A percentile compares a stretch with the other conserved stretches of the same genome.
Conservation (phyloP, 1,284 basidiomycete species). For the Cystobasidium sp. region DNA sequence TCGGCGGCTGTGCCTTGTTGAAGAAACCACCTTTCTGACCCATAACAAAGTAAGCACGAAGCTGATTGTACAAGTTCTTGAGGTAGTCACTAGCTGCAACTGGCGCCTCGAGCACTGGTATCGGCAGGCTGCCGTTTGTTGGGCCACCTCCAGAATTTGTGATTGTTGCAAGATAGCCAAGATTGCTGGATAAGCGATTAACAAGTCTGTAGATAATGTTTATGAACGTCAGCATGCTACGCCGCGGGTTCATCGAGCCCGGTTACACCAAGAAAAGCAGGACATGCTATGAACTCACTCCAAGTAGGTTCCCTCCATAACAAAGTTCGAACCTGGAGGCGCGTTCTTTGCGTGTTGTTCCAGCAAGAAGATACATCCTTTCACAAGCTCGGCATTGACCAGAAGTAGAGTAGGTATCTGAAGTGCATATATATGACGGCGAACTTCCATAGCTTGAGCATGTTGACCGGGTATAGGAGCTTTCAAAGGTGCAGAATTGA, state of each 20-base stretch:
- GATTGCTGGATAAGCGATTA: constrained; percentile 35
- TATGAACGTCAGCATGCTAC: background rate
- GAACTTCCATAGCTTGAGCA: constrained; percentile 30
- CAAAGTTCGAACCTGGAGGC: background rate
- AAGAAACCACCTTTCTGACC: constrained; percentile 29
- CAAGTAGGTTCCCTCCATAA: constrained; percentile 33
- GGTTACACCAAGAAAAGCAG: background rate
- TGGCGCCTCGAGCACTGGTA: constrained; percentile 28
- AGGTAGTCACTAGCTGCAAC: constrained; percentile 18
- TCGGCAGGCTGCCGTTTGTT: constrained; percentile 20
- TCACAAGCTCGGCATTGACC: constrained; percentile 40
- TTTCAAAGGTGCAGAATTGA: constrained; percentile 28
- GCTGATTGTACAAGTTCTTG: constrained; percentile 14
- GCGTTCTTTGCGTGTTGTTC: constrained; percentile 12
- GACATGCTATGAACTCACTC: constrained; percentile 22
- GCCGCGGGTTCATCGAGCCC: background rate
- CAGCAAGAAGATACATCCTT: constrained; percentile 31
- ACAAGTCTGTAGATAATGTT: constrained; percentile 24
- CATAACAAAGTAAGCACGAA: constrained; percentile 35
- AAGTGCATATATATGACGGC: constrained; percentile 28
- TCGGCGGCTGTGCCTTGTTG: background rate
- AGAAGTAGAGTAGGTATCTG: constrained; percentile 34
- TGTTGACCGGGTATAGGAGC: constrained; percentile 20
- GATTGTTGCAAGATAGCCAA: constrained; percentile 40
- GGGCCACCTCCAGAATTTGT: constrained; percentile 9